Conservation (phyloP, 2,329 filamentous ascomycete species). For the Bipolaris zeicola region DNA sequence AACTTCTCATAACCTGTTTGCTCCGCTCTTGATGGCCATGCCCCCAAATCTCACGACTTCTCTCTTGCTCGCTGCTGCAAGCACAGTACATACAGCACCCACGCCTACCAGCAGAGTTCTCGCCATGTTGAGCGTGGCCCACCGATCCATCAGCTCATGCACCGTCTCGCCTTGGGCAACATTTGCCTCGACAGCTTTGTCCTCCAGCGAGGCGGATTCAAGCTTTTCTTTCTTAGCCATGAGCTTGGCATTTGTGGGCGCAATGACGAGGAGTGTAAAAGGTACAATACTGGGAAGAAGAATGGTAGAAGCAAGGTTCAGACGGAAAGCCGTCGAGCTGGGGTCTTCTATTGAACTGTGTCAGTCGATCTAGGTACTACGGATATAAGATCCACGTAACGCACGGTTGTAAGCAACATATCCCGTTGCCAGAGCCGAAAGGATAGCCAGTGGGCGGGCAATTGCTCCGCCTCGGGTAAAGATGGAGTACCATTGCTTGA, state of each 20-base stretch:
- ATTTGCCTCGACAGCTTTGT: constrained; percentile 46
- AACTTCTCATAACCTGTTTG: constrained; percentile 12
- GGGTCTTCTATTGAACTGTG: constrained; percentile 26
- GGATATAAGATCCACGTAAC: not conserved
- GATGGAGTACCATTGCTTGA: constrained; percentile 60
- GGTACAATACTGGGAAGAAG: constrained; percentile 57
- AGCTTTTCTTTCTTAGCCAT: constrained; percentile 52
- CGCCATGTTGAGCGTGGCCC: constrained; percentile 60
- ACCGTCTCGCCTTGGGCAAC: constrained; percentile 52
- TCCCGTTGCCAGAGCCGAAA: constrained; percentile 51
- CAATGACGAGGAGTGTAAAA: constrained; percentile 58
- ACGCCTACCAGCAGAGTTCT: constrained; percentile 46
- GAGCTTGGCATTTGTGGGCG: constrained; percentile 57
- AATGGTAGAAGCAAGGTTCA: constrained; percentile 56
- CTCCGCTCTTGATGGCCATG: constrained; percentile 19
- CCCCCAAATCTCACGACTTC: constrained; percentile 33
- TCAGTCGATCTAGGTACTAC: constrained; percentile 4
- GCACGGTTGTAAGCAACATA: constrained; percentile 55
- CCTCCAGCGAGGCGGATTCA: constrained; percentile 44
- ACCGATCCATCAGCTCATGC: constrained; percentile 61
- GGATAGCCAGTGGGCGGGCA: constrained; percentile 49
- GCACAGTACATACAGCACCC: constrained; percentile 30
- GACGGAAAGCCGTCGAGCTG: constrained; percentile 45
- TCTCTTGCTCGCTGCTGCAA: constrained; percentile 34
- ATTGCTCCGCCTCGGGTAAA: constrained; percentile 50